Percentiles rank a stretch among this genome's conserved stretches.
Evolutionary conservation across 78 protist species (phyloP).

Genomic region (Planoprotostelium fungivorum): DNA sequence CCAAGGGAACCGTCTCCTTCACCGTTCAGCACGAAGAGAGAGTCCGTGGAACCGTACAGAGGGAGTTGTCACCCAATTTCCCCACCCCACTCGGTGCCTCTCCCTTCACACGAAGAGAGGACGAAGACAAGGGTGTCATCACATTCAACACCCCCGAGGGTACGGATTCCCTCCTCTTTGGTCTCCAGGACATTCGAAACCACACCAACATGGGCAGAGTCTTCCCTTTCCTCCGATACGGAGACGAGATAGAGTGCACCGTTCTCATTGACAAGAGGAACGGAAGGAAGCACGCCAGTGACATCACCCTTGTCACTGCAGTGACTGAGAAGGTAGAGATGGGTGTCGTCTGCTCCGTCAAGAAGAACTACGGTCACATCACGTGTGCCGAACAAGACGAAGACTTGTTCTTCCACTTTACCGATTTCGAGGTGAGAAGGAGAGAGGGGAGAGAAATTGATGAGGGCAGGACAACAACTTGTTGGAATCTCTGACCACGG

Average conservation of each 20-base stretch:
- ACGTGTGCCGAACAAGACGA: not conserved
- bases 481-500: not conserved
- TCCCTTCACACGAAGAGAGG: not conserved
- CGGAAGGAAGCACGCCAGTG: not conserved
- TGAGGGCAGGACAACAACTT: not conserved
- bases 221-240: not conserved
- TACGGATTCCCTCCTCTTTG: not conserved
- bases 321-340: not conserved
- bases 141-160: not conserved
- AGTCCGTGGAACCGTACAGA: not conserved
- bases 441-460: too few species aligned
- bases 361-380: not conserved
- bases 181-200: not conserved
- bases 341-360: not conserved
- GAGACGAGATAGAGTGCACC: not conserved
- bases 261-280: not conserved
- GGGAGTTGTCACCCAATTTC: not conserved
- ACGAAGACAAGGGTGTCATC: not conserved
- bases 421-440: not conserved
- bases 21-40: not conserved
- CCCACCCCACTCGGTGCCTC: not conserved
- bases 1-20: not conserved
- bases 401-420: not conserved
- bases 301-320: not conserved
- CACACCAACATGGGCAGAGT: not conserved